Evolutionary conservation across 495 filamentous ascomycete genomes (phyloP).

Genomic region (Penicillium cataractarum): DNA sequence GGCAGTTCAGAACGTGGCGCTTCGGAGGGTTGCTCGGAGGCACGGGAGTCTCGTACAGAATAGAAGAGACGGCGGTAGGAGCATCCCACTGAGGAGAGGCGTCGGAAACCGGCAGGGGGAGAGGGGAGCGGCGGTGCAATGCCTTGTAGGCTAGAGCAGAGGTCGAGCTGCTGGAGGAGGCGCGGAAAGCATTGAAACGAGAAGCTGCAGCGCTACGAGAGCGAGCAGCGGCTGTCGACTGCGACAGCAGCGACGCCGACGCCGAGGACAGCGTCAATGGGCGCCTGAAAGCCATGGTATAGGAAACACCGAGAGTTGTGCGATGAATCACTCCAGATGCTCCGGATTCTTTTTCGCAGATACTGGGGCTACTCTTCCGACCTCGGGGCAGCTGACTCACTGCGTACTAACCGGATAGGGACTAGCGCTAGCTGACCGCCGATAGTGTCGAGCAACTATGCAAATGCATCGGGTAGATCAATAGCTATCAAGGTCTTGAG

Average conservation of each 20-base stretch:
- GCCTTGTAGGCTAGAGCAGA: slow-evolving; percentile 97
- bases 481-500: background rate
- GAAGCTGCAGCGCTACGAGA: slow-evolving; percentile 41
- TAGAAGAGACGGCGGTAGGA: slow-evolving; percentile 92
- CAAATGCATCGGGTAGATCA: background rate
- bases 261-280: slow-evolving; percentile 46
- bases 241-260: slow-evolving; percentile 42
- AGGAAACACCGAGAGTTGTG: slow-evolving; percentile 26
- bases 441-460: slow-evolving; percentile 5
- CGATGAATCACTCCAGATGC: slow-evolving; percentile 34
- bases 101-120: slow-evolving; percentile 77
- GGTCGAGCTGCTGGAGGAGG: slow-evolving; percentile 68
- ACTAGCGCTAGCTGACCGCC: slow-evolving; percentile 5
- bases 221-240: slow-evolving; percentile 33
- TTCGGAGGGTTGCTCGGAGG: slow-evolving; percentile 84
- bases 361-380: slow-evolving; percentile 34
- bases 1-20: slow-evolving; percentile 93
- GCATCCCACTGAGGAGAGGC: slow-evolving; percentile 84
- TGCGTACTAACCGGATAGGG: slow-evolving; percentile 12
- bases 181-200: slow-evolving; percentile 40
- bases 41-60: slow-evolving; percentile 96
- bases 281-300: slow-evolving; percentile 54
- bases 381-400: slow-evolving; percentile 47
- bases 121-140: slow-evolving; percentile 82
- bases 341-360: slow-evolving; percentile 36